Evolutionary conservation across 2,329 filamentous ascomycete species (phyloP).

Genomic region (Calonectria pteridis): DNA sequence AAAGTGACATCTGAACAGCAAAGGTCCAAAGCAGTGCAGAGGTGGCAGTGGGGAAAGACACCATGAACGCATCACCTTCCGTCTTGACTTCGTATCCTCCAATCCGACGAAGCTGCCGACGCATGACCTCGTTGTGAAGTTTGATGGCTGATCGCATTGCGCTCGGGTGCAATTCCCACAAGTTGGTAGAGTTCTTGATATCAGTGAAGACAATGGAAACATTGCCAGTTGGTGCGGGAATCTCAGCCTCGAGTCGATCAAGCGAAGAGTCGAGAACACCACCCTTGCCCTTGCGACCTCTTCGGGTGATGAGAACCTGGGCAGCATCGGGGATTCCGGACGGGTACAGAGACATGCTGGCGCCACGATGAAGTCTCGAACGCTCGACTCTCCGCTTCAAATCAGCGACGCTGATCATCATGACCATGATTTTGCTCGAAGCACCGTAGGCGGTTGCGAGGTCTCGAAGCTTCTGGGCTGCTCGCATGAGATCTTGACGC

Average conservation of each 20-base stretch:
- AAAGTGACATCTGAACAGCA: constrained; percentile 87
- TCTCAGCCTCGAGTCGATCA: constrained; percentile 87
- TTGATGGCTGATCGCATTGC: constrained; percentile 98
- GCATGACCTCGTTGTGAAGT: constrained; percentile 97
- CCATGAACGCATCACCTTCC: constrained; percentile 99
- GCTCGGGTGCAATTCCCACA: constrained; percentile 95
- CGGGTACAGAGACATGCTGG: constrained; percentile 88
- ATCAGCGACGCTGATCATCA: constrained; percentile 95
- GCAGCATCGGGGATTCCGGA: constrained; percentile 79
- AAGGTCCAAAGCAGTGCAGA: constrained; percentile 97
- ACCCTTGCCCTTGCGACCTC: constrained; percentile 72
- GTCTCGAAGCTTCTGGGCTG: constrained; percentile 93
- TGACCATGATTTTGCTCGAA: constrained; percentile 96
- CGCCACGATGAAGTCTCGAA: constrained; percentile 78
- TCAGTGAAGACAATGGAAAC: constrained; percentile 97
- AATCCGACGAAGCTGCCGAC: constrained; percentile 90
- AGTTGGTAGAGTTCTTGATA: constrained; percentile 96
- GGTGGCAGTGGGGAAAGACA: constrained; percentile 96
- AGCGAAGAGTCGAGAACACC: constrained; percentile 87
- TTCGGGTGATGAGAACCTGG: constrained; percentile 72
- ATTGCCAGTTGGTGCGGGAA: constrained; percentile 90
- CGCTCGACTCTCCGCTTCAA: constrained; percentile 85
- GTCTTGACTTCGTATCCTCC: constrained; percentile 99
- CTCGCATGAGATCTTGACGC: constrained; percentile 91
- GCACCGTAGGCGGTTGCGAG: constrained; percentile 96